Base-by-base conservation (phyloP, 2,329 filamentous ascomycete genomes). In the Xylariaceae sp. region DNA sequence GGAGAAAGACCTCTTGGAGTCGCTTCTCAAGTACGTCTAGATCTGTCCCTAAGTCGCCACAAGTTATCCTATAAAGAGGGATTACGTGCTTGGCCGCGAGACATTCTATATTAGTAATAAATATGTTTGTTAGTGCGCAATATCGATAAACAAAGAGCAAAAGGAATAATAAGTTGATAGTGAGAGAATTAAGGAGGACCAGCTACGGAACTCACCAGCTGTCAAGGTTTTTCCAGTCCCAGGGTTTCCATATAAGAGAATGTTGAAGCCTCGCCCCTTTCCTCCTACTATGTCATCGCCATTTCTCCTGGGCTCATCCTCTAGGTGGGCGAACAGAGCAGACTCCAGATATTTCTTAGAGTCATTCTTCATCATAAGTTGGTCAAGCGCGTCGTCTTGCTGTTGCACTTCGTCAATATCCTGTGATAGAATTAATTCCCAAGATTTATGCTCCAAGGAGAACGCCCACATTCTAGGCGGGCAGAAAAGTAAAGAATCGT, bases 151-250 rank as follows among this genome's bases (percentile, higher is more conserved):
- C n/a, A n/a, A n/a, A n/a, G n/a, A n/a, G n/a, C n/a, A n/a, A n/a
- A n/a, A n/a, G n/a, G n/a, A n/a, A n/a, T n/a, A n/a, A n/a, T n/a
- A n/a, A n/a, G n/a, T n/a, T n/a, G n/a, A n/a, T n/a, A 46, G 34
- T 23, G 4, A 31, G 16, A 24, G 9, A 29, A 4, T 28, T 43
- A 7, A 11, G 12, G 21, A n/a, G n/a, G n/a, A n/a, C n/a, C 14
- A 47, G 21, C 8, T 19, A 9, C 17, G 12, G 29, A 29, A 58
- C 53, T 54, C 41, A 63, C 62, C 62, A 14, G 57, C 62, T 14
- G 60, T 61, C 3, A 61, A 48, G 5, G 60, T 65, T 37, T 65
- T 65, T 6, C 62, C 62, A 16, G 58, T 61, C 0, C 62, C 62
- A 19, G 58, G 45, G 31, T 24, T 52, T 0, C 62, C 62, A 40